Conservation (phyloP, 2,329 filamentous ascomycete species). For the Tolypocladium pustulatum region DNA sequence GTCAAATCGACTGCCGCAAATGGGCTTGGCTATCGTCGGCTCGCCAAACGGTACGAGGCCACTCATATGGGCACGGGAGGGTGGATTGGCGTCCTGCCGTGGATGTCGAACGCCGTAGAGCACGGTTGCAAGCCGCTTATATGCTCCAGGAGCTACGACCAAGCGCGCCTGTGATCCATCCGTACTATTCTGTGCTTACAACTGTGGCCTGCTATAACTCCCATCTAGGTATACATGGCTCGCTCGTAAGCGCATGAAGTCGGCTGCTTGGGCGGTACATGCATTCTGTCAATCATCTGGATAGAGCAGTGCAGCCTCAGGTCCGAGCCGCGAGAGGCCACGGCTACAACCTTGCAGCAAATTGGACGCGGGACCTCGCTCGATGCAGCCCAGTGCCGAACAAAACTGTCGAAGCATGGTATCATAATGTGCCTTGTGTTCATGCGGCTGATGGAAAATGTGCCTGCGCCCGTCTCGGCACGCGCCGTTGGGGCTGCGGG, state of each 20-base stretch:
- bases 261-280: neutral
- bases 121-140: neutral
- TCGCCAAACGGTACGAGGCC: too few species aligned
- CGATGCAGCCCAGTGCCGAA: too few species aligned
- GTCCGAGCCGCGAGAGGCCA: neutral
- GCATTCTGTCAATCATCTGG: neutral
- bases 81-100: neutral
- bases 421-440: neutral
- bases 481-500: conserved; percentile 3
- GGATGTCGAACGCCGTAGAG: neutral
- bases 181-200: neutral
- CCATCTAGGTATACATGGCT: neutral
- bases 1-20: neutral
- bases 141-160: neutral
- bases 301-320: neutral
- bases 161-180: neutral
- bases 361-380: neutral
- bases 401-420: rapidly evolving
- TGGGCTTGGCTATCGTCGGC: neutral
- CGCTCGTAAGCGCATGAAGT: neutral
- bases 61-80: neutral
- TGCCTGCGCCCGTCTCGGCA: conserved; percentile 3
- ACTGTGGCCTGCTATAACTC: neutral
- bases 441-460: neutral
- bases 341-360: neutral